Evolutionary conservation across 805 yeast genomes (phyloP), one percentile per base, ranked within the genome.

Genomic region (Myxozyma melibiosi): DNA sequence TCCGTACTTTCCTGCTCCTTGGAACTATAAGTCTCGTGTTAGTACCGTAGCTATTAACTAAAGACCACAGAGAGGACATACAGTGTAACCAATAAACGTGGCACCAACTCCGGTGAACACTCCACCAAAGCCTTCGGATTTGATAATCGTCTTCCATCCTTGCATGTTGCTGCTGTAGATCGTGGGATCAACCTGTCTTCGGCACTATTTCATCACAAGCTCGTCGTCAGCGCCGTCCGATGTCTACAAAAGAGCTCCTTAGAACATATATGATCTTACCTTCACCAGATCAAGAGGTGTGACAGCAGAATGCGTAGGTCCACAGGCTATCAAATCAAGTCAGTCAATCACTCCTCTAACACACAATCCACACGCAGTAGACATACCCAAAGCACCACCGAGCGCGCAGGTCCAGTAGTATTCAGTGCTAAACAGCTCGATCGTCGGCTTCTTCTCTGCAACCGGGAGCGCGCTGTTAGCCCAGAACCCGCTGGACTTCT

Each of bases 1-100:
- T 24, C 98, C 98, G 73, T 91, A 92, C 74, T 92, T 92, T 68
- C 96, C 96, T 46, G 96, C 96, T 66, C 98, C 98, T 76, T 92
- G 98, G 60, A 86, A 51, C 49, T 42, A 41, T 33, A 22, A 8
- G 13, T 6, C 8, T 20, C 27, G 9, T 39, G 27, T 20, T n/a
- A 22, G 20, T 39, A 39, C 28, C 25, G 20, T 14, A 8, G 2
- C n/a, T 24, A 2, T 8, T 34, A 1, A 1, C 13, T 14, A 24
- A 13, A 2, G 16, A 9, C 25, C 16, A 33, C 9, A 13, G 14
- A 14, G 4, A 18, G 8, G 20, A 43, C 50, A 42, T 30, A 51
- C 50, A 6, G 96, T 86, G 74, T 92, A 92, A 24, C 98, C 98
- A 58, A 91, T 78, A 60, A 86, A 83, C 1, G 98, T 92, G 46